Percentiles rank a stretch among this genome's conserved stretches.
Conservation (phyloP, 306 rosid genomes). For the Ammopiptanthus mongolicus region DNA sequence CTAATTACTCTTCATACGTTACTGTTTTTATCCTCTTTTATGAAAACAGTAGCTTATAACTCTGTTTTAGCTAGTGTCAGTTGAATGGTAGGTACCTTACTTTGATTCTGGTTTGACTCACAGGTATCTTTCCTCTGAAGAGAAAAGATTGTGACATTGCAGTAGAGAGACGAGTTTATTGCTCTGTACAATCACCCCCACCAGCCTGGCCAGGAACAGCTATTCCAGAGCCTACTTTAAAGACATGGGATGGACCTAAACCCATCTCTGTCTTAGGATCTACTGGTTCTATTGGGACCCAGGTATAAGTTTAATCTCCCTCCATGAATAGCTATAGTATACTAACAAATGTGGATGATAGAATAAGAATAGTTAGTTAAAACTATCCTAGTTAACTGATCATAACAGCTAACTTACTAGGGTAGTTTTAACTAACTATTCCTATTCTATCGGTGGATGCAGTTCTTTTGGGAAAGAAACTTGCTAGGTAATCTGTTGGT, state of each 20-base stretch:
- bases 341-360: not conserved
- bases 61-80: not conserved
- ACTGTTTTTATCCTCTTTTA: not conserved
- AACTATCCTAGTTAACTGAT: no score
- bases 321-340: not conserved
- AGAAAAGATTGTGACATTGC: constrained; percentile 41
- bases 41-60: not conserved
- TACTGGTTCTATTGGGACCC: constrained; percentile 97
- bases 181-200: constrained; percentile 55
- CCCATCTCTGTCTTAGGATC: constrained; percentile 84
- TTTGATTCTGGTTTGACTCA: not conserved
- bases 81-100: not conserved
- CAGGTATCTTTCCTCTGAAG: constrained; percentile 52
- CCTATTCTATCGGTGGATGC: no score
- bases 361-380: no score
- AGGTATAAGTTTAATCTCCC: constrained; percentile 36
- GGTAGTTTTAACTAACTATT: no score
- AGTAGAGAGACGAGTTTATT: constrained; percentile 42
- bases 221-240: constrained; percentile 40
- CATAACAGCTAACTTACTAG: no score
- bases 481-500: not conserved
- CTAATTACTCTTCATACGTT: not conserved
- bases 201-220: constrained; percentile 99
- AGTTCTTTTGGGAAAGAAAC: not conserved
- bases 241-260: constrained; percentile 79